Evolutionary conservation across 2,329 filamentous ascomycete genomes (phyloP).

Genomic region (Blastomyces silverae): DNA sequence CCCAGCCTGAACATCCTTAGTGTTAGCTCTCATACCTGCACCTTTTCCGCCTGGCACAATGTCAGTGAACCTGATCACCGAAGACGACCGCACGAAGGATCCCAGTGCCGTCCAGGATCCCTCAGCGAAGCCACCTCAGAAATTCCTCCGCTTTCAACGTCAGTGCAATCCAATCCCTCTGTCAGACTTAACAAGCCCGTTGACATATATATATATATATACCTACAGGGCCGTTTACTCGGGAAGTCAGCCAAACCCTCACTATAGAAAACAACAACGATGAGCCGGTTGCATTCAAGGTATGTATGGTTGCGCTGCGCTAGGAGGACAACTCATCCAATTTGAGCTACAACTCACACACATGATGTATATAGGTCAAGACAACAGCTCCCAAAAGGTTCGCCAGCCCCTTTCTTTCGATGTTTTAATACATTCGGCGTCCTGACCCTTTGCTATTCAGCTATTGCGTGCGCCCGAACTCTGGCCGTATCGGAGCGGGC

Average conservation of each 20-base stretch:
- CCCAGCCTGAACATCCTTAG: background rate
- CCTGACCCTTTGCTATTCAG: slow-evolving; percentile 43
- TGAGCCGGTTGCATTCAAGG: slow-evolving; percentile 59
- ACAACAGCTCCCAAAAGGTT: slow-evolving; percentile 99
- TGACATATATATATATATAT: slow-evolving; percentile 29
- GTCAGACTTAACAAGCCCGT: slow-evolving; percentile 16
- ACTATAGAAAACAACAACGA: slow-evolving; percentile 53
- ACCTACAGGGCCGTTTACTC: slow-evolving; percentile 53
- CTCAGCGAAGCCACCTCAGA: slow-evolving; percentile 19
- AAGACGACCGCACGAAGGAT: slow-evolving; percentile 4
- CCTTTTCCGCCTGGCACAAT: background rate
- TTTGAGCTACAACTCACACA: slow-evolving; percentile 25
- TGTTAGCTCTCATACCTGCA: background rate
- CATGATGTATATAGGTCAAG: slow-evolving; percentile 64
- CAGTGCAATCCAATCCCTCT: slow-evolving; percentile 24
- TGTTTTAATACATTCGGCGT: slow-evolving; percentile 8
- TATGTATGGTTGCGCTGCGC: slow-evolving; percentile 38
- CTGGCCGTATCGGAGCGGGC: slow-evolving; percentile 86
- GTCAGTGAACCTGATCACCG: slow-evolving; percentile 10
- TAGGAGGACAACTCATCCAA: slow-evolving; percentile 2
- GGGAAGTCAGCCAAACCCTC: slow-evolving; percentile 57
- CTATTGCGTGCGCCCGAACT: slow-evolving; percentile 97
- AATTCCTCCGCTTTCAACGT: slow-evolving; percentile 92
- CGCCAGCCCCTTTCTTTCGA: slow-evolving; percentile 31
- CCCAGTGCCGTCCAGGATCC: slow-evolving; percentile 2